Evolutionary conservation across 208 protist genomes (phyloP).

Genomic region (Leptomonas pyrrhocoris): DNA sequence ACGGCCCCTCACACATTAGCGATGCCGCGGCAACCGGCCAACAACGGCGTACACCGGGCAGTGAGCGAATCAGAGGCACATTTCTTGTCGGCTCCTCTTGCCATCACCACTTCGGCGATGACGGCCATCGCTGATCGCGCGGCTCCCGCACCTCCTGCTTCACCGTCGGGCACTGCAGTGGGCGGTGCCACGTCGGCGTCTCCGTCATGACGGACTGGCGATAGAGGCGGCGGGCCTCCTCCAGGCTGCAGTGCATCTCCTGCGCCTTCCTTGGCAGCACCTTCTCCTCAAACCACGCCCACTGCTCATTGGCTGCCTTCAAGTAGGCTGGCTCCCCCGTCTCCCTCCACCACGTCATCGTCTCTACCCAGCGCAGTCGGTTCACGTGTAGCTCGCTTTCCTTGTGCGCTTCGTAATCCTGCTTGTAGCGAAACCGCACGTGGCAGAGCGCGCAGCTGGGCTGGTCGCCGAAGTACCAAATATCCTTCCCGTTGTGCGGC

Average conservation of each 20-base stretch:
- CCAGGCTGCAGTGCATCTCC: conserved; percentile 59
- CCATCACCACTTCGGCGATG: conserved; percentile 89
- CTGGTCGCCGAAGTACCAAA: conserved; percentile 86
- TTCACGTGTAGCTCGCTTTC: conserved; percentile 88
- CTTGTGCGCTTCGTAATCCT: conserved; percentile 92
- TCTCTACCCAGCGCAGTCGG: conserved; percentile 86
- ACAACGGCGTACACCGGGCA: neutral
- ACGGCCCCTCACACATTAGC: neutral
- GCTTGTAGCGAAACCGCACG: conserved; percentile 90
- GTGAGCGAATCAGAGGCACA: no score
- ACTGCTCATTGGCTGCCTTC: conserved; percentile 51
- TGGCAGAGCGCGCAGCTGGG: conserved; percentile 89
- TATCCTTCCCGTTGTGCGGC: conserved; percentile 87
- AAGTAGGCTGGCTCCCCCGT: conserved; percentile 74
- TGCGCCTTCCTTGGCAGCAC: conserved; percentile 71
- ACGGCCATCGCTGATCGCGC: conserved; percentile 87
- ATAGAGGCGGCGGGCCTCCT: conserved; percentile 55
- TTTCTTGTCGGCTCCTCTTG: no score
- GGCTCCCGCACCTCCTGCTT: conserved; percentile 82
- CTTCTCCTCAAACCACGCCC: conserved; percentile 74
- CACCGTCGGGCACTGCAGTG: conserved; percentile 65
- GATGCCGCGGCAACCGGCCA: neutral
- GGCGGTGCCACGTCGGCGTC: conserved; percentile 67
- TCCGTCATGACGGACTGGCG: conserved; percentile 68
- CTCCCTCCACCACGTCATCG: conserved; percentile 82